phyloP scores from a whole-genome alignment of 148 eudicot species.

The Dysphania ambrosioides region DNA sequence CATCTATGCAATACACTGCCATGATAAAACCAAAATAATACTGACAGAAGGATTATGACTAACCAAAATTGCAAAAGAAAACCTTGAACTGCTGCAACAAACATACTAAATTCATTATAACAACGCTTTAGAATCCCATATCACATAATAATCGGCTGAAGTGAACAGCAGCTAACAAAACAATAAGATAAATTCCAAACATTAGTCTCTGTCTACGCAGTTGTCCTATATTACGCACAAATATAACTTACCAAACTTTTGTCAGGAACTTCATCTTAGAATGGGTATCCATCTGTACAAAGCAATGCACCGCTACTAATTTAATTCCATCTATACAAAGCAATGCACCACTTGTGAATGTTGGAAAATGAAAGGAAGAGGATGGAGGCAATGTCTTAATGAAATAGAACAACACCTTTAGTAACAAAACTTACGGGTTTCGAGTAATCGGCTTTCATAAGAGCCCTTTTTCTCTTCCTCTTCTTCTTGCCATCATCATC shows the following conservation, averaged over 20 bases:
- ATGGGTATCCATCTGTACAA: constrained; percentile 86
- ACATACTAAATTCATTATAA: constrained; percentile 7
- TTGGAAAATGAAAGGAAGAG: too few relatives aligned
- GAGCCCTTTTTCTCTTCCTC: constrained; percentile 51
- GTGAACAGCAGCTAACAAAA: background rate
- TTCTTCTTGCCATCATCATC: constrained; percentile 37
- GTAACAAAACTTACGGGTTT: constrained; percentile 80
- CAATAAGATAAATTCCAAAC: constrained; percentile 2
- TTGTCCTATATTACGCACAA: too few relatives aligned
- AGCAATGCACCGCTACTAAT: constrained; percentile 2
- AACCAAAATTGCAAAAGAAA: too few relatives aligned
- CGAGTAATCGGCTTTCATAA: constrained; percentile 52
- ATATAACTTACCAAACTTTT: constrained; percentile 72
- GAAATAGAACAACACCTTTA: constrained; percentile 48
- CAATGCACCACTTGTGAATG: too few relatives aligned
- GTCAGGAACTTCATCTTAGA: constrained; percentile 82
- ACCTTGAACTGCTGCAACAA: constrained; percentile 14
- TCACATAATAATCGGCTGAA: background rate
- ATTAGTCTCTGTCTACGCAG: too few relatives aligned
- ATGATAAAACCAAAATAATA: too few relatives aligned
- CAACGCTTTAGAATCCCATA: background rate
- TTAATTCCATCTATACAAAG: too few relatives aligned
- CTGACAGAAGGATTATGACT: background rate
- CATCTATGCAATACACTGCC: too few relatives aligned
- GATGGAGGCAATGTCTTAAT: too few relatives aligned